Base-by-base conservation (phyloP, 805 yeast species). In the Kluyveromyces aestuarii region DNA sequence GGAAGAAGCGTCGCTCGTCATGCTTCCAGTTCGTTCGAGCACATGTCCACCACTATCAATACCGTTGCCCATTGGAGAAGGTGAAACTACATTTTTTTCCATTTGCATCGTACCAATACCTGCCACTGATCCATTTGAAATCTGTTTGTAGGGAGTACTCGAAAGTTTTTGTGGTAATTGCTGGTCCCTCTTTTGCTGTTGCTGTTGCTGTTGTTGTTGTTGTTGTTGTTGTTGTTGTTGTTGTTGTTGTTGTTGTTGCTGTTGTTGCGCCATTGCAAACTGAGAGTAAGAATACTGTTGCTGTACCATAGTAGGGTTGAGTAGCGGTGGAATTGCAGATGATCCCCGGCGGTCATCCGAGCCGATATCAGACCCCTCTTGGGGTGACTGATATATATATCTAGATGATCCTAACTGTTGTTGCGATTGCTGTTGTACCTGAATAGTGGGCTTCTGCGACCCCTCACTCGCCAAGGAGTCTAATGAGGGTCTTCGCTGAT, bases 391-490 rank as follows among this genome's bases (percentile, higher is more conserved):
- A 51, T 43, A 36, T 9, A 17, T 33, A 10, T 37, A 33, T 27
- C 45, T 35, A 11, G 39, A 27, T 13, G 33, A n/a, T 2, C 38
- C 45, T n/a, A 43, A 16, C 25, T 43, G 45, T 36, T n/a, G 45
- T 18, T 13, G 16, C 2, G n/a, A 4, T 27, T 27, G 44, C 30
- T 30, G 37, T 11, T 41, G 19, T 27, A 8, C 30, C 8, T 43
- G 21, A 35, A 37, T 27, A 35, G 19, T 27, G 35, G 52, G 51
- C 40, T 57, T 54, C n/a, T 53, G 52, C 9, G 67, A 63, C 14
- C 54, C 48, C 47, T 63, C 64, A 42, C 68, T 63, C 2, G 57
- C 52, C 38, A 61, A 27, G 4, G 67, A 64, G 43, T 62, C 68
- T 0, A 63, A 50, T 3, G 69, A 64, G n/a, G 58, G 60, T 25